phyloP scores from a whole-genome alignment of 1,284 basidiomycete genomes.

The Trichosporon ovoides region DNA sequence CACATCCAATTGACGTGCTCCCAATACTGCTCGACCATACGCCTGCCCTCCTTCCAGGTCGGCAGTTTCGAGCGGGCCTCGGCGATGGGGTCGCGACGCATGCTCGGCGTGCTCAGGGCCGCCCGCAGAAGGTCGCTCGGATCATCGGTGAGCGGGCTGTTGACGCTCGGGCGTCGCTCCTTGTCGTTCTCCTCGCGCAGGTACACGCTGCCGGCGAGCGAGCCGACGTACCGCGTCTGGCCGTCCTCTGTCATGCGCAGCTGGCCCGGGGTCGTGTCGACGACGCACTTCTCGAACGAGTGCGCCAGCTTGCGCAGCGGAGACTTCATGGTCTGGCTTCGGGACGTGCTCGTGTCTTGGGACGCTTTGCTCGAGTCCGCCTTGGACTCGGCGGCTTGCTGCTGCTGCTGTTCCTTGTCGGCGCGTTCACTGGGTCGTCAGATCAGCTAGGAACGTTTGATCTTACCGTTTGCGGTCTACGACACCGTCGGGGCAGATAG shows the following conservation, averaged over 20 bases:
- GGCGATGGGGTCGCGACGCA: not conserved
- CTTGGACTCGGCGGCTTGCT: constrained; percentile 17
- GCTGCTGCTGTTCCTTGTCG: constrained; percentile 44
- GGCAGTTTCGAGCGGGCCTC: constrained; percentile 26
- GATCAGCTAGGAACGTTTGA: not conserved
- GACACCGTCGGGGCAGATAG: constrained; percentile 19
- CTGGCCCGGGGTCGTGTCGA: constrained; percentile 30
- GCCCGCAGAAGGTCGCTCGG: not conserved
- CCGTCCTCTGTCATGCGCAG: constrained; percentile 38
- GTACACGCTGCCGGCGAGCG: constrained; percentile 33
- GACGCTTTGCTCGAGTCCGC: not conserved
- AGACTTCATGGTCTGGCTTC: constrained; percentile 33
- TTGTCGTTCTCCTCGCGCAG: constrained; percentile 28
- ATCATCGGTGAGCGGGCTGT: not conserved
- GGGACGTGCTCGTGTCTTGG: constrained; percentile 33
- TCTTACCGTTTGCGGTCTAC: constrained; percentile 39
- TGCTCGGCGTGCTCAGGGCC: constrained; percentile 5
- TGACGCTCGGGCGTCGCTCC: constrained; percentile 1
- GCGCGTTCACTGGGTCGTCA: constrained; percentile 14
- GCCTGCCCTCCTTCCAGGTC: constrained; percentile 41
- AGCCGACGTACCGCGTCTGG: constrained; percentile 42
- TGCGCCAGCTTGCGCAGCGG: constrained; percentile 13
- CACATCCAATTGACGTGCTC: constrained; percentile 49
- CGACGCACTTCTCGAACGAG: constrained; percentile 1
- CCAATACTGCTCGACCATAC: constrained; percentile 41